Base-by-base conservation (phyloP, 345 rosid genomes). In the Excoecaria cochinchinensis region DNA sequence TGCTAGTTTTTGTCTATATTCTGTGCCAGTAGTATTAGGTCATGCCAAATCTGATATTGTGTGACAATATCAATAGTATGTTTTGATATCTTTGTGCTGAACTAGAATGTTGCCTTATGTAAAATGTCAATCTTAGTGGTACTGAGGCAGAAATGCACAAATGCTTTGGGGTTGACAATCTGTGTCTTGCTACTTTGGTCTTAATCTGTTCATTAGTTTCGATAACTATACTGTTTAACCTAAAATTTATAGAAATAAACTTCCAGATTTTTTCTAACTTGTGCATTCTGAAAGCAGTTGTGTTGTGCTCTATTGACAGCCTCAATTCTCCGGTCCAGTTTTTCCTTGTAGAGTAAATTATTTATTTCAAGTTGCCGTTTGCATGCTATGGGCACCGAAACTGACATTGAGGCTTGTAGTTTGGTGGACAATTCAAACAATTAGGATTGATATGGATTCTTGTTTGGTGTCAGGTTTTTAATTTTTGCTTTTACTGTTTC, bases 251-350 rank as follows among this genome's bases (percentile, higher is more conserved):
- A 38, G 11, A 42, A 71, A 55, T 58, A 22, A 40, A 57, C 59
- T 44, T 44, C 47, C 50, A 16, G 62, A 19, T 80, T 40, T 14
- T 51, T 62, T 75, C 69, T 82, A 24, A 71, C 74, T 73, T 52
- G 62, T 65, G 42, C 50, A 65, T 53, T 24, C 81, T 69, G 56
- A 21, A 74, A 84, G 83, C 88, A 95, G 99, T 72, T 63, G 39
- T 47, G 31, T 39, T 24, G 16, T 72, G 51, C 60, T 65, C 47
- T 52, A 44, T 38, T 46, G 61, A 16, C 22, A 63, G 46, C 38
- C 38, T 57, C 65, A 55, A 31, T 59, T 57, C 13, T n/a, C 13
- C 25, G 40, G 19, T 67, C 58, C 39, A 5, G 36, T 14, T 48
- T 63, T 22, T 52, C 12, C 12, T 38, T 62, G 57, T 73, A 61